phyloP scores from a whole-genome alignment of 768 basidiomycete species.

The Phanerodontia chrysosporium region DNA sequence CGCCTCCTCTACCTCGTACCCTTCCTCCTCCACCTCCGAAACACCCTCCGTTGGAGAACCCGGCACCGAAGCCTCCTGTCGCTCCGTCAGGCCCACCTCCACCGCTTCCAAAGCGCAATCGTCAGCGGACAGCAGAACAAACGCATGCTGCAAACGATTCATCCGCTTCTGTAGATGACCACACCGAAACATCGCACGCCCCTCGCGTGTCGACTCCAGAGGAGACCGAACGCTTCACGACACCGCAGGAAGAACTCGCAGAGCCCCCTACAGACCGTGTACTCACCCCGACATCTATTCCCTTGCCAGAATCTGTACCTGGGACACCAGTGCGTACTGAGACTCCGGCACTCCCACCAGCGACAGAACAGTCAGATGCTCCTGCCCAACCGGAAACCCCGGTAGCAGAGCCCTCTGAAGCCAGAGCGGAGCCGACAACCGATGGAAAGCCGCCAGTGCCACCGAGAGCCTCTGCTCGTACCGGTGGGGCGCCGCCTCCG shows the following conservation, averaged over 20 bases:
- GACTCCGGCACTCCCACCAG: not conserved
- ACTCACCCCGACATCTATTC: constrained; percentile 19
- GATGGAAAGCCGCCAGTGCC: not conserved
- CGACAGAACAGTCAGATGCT: not conserved
- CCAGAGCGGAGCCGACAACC: not conserved
- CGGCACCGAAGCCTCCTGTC: constrained; percentile 4
- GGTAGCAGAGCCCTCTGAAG: not conserved
- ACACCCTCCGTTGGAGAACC: constrained; percentile 21
- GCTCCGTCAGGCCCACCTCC: constrained; percentile 26
- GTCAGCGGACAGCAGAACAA: not conserved
- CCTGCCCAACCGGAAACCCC: not conserved
- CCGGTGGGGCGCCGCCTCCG: constrained; percentile 44
- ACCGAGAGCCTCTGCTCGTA: not conserved
- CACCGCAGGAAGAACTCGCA: constrained; percentile 21
- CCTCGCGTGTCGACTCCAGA: constrained; percentile 2
- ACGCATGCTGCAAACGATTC: too few relatives aligned
- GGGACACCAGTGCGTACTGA: not conserved
- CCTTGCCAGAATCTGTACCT: constrained; percentile 1
- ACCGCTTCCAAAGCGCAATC: constrained; percentile 26
- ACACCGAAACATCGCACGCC: not conserved
- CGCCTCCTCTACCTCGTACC: constrained; percentile 16
- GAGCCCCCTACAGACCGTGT: constrained; percentile 6
- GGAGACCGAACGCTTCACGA: constrained; percentile 21
- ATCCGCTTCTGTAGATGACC: not conserved
- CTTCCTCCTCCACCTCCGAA: constrained; percentile 19